Conservation (phyloP, 345 rosid species). For the Linum lewisii region DNA sequence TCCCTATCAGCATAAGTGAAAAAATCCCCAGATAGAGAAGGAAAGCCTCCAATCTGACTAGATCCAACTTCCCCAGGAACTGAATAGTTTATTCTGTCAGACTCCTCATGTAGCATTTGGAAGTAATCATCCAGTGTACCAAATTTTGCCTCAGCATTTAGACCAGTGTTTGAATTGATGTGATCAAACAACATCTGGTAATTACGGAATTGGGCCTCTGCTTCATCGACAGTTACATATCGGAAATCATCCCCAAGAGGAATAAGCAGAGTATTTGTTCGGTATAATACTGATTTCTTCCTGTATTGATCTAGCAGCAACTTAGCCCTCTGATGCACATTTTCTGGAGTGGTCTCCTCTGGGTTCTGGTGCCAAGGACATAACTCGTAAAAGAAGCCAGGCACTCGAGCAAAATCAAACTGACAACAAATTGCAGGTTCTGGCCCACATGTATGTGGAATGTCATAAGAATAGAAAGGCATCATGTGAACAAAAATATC, state of each 20-base stretch:
- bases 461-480: conserved; percentile 97
- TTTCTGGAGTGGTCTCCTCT: conserved; percentile 60
- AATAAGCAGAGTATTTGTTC: conserved; percentile 83
- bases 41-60: conserved; percentile 69
- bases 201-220: conserved; percentile 91
- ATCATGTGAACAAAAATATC: conserved; percentile 97
- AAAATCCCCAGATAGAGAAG: conserved; percentile 95
- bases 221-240: conserved; percentile 64
- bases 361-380: conserved; percentile 88
- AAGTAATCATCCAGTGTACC: conserved; percentile 95
- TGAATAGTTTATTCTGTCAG: conserved; percentile 75
- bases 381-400: conserved; percentile 47
- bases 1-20: conserved; percentile 92
- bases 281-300: conserved; percentile 78
- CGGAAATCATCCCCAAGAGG: conserved; percentile 99
- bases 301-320: conserved; percentile 83
- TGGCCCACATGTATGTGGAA: conserved; percentile 99
- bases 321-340: conserved; percentile 83
- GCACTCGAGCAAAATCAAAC: conserved; percentile 84
- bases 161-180: conserved; percentile 77
- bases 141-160: conserved; percentile 77
- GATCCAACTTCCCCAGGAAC: conserved; percentile 78
- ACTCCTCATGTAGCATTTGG: conserved; percentile 64
- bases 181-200: conserved; percentile 84
- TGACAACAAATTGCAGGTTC: conserved; percentile 99